A percentile compares a stretch with the other conserved stretches of the same genome.
These are phyloP conservation scores for Metschnikowia cubensis DNA, from an alignment of 805 yeast species.

Conservation along the genomic window DNA sequence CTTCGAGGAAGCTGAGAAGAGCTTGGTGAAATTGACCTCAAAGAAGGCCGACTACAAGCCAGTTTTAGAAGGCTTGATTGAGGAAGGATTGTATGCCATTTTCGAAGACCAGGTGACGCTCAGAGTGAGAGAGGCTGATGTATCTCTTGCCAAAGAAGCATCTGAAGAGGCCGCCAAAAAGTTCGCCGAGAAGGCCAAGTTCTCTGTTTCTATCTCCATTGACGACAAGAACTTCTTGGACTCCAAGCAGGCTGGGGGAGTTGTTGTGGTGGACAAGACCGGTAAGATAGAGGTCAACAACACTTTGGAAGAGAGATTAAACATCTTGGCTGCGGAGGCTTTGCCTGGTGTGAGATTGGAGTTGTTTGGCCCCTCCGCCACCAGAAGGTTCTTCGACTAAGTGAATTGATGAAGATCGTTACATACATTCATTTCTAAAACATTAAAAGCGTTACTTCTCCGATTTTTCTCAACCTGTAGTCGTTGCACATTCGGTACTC, in stretches of 20 bases:
- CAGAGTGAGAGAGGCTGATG: slow-evolving; percentile 65
- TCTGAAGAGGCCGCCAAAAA: slow-evolving; percentile 55
- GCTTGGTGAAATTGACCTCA: slow-evolving; percentile 55
- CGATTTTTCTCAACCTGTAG: neutral
- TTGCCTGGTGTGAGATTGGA: slow-evolving; percentile 91
- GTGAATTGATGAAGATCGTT: neutral
- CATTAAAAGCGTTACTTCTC: neutral
- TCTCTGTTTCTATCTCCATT: slow-evolving; percentile 50
- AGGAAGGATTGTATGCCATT: slow-evolving; percentile 67
- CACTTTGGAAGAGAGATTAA: slow-evolving; percentile 91
- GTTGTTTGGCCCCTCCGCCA: slow-evolving; percentile 75
- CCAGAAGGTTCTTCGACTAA: slow-evolving; percentile 89
- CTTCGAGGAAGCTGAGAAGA: slow-evolving; percentile 62
- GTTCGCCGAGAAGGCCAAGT: slow-evolving; percentile 61
- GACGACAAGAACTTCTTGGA: slow-evolving; percentile 56
- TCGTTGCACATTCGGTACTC: neutral
- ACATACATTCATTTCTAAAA: slow-evolving; percentile 5
- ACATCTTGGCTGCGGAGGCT: slow-evolving; percentile 74
- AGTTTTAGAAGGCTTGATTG: slow-evolving; percentile 70
- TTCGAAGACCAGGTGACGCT: slow-evolving; percentile 67
- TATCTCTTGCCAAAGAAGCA: slow-evolving; percentile 56
- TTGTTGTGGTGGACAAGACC: slow-evolving; percentile 58
- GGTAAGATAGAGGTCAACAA: slow-evolving; percentile 89
- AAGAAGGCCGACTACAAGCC: slow-evolving; percentile 60
- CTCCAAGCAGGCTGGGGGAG: slow-evolving; percentile 80